Percentiles rank a stretch among this genome's conserved stretches.
Conservation (phyloP, 331 rosid species). For the Quercus phellos region DNA sequence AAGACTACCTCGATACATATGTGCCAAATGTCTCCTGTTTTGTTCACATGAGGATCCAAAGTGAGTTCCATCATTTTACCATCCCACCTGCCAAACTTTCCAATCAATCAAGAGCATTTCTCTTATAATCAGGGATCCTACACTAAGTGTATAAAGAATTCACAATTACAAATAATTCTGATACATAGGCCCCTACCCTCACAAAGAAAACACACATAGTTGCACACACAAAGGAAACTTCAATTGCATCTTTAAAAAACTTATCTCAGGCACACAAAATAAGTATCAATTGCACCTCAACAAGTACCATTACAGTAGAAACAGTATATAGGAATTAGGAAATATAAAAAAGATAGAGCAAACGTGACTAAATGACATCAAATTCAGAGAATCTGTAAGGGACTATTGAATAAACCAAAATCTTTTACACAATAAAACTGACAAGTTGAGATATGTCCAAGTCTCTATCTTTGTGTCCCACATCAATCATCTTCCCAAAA, state of each 20-base stretch:
- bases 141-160: neutral
- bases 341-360: neutral
- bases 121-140: neutral
- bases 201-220: neutral
- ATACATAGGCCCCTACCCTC: neutral
- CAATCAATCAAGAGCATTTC: constrained; percentile 18
- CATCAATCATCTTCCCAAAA: neutral
- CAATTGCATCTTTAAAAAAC: neutral
- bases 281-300: neutral
- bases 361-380: neutral
- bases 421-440: neutral
- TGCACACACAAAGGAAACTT: neutral
- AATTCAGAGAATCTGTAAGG: neutral
- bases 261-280: neutral
- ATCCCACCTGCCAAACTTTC: constrained; percentile 35
- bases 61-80: constrained; percentile 58
- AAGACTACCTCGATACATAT: constrained; percentile 64
- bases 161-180: neutral
- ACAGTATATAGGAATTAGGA: neutral
- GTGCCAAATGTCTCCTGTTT: constrained; percentile 97
- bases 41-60: constrained; percentile 71
- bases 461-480: neutral
- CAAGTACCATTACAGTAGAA: neutral
- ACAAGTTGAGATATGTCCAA: neutral
- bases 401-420: neutral